Conservation (phyloP, 1,139 yeast species). For the Debaryomycetaceae sp. region DNA sequence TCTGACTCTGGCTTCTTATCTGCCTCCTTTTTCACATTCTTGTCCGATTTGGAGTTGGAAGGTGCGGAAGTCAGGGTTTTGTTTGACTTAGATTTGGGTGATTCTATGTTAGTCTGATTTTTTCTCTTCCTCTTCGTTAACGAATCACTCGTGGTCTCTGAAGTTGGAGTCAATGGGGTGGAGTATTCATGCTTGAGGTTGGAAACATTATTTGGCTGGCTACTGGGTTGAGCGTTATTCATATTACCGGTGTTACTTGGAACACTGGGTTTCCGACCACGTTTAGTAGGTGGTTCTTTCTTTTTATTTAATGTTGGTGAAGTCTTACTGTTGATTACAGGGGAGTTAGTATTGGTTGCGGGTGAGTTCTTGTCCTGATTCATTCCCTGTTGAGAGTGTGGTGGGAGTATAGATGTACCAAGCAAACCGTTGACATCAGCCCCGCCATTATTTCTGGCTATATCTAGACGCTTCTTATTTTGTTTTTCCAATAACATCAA, state of each 20-base stretch:
- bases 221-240: slow-evolving; percentile 10
- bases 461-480: slow-evolving; percentile 60
- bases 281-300: slow-evolving; percentile 28
- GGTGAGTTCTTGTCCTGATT: slow-evolving; percentile 25
- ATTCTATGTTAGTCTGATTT: slow-evolving; percentile 21
- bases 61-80: slow-evolving; percentile 14
- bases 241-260: slow-evolving; percentile 12
- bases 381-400: slow-evolving; percentile 11
- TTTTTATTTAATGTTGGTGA: slow-evolving; percentile 33
- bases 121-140: slow-evolving; percentile 25
- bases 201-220: slow-evolving; percentile 7
- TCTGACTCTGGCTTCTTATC: slow-evolving; percentile 16
- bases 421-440: slow-evolving; percentile 16
- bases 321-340: slow-evolving; percentile 33
- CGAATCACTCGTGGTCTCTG: slow-evolving; percentile 30
- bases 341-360: slow-evolving; percentile 26
- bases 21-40: slow-evolving; percentile 22
- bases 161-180: slow-evolving; percentile 44
- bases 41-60: slow-evolving; percentile 25
- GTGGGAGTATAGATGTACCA: slow-evolving; percentile 23
- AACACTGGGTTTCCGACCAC: slow-evolving; percentile 35
- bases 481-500: slow-evolving; percentile 68
- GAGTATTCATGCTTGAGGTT: slow-evolving; percentile 34
- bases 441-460: slow-evolving; percentile 39
- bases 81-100: slow-evolving; percentile 30